Evolutionary conservation across 2,329 filamentous ascomycete genomes (phyloP), one percentile per base, ranked within the genome.

Genomic region (Coniochaeta sp.): DNA sequence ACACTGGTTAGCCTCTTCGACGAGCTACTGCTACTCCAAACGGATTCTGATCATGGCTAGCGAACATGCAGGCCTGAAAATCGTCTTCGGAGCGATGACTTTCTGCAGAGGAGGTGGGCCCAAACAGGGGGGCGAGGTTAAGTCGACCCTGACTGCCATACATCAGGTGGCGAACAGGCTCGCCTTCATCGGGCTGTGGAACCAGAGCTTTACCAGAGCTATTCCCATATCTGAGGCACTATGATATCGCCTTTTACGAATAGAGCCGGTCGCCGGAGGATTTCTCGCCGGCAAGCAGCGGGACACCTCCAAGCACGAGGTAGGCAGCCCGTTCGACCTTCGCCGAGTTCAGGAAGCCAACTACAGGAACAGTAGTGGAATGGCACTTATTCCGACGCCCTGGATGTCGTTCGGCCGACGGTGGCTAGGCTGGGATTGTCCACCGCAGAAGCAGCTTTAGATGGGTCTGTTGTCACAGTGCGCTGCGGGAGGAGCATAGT

Each of bases 391-490:
- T 49, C 32, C 26, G 45, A 82, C 22, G 86, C 86, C 0, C 68
- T 90, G 18, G 68, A 75, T 16, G 66, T 82, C 27, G 76, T 89
- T 53, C 79, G 86, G 61, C 72, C 75, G 0, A 83, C 79, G 0
- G 77, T 81, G 1, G 66, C 81, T 58, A 83, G 84, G 62, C 76
- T 88, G 62, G 76, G 75, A 1, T 60, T 89, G 51, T 81, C 81
- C 0, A 63, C 85, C 60, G 73, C 86, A 28, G 86, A 90, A 66
- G 78, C 76, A 3, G 84, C 83, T 71, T 89, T 55, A 74, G 86
- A 51, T 89, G 86, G 85, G 62, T 78, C 24, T 72, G 75, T 22
- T 82, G 89, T 61, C 86, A 89, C 64, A 83, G 78, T n/a, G n/a
- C n/a, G n/a, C n/a, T n/a, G n/a, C n/a, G n/a, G n/a, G n/a, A n/a